Evolutionary conservation across 257 asterid species (phyloP).

Genomic region (Solanum peruvianum): DNA sequence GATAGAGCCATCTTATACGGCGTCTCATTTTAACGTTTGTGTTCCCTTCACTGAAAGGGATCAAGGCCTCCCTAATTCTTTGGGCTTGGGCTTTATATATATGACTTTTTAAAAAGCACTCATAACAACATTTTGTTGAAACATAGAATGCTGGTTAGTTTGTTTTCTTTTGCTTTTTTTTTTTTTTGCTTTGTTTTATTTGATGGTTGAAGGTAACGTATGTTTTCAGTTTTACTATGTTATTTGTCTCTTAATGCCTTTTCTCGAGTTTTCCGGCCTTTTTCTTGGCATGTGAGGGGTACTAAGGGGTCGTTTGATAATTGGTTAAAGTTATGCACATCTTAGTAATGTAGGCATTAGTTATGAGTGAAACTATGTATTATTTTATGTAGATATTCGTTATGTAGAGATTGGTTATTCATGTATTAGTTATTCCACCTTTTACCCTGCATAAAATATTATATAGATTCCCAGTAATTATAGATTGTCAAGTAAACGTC

Average conservation of each 20-base stretch:
- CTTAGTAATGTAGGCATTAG: neutral
- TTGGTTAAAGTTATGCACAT: neutral
- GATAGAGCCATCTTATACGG: neutral
- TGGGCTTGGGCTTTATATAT: neutral
- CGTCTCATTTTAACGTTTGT: neutral
- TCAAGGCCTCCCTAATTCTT: neutral
- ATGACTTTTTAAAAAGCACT: neutral
- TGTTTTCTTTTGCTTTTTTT: no score
- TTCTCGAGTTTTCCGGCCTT: neutral
- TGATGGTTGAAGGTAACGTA: neutral
- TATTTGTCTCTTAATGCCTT: neutral
- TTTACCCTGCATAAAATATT: neutral
- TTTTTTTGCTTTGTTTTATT: no score
- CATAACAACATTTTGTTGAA: neutral
- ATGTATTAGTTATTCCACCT: neutral
- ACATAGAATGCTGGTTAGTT: neutral
- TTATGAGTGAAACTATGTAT: neutral
- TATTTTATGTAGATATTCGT: neutral
- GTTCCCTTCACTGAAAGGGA: neutral
- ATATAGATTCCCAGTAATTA: neutral
- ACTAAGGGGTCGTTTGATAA: neutral
- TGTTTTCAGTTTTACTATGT: neutral
- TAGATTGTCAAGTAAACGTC: neutral
- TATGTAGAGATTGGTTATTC: no score
- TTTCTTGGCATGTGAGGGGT: neutral